Evolutionary conservation across 2,329 filamentous ascomycete species (phyloP).

Genomic region (Blumeria graminis): DNA sequence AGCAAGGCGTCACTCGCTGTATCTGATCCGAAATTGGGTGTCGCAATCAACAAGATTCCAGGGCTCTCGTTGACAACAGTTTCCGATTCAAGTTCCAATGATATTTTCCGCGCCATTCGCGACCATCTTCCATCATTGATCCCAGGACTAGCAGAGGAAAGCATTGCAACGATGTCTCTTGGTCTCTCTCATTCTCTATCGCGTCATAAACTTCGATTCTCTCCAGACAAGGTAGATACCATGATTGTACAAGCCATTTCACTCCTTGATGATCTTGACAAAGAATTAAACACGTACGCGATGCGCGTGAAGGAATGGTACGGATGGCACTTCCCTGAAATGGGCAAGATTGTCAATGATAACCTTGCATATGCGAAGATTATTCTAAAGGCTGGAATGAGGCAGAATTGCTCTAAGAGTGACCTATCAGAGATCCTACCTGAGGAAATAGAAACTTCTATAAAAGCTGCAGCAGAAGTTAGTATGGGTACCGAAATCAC

Average conservation of each 20-base stretch:
- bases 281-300: slow-evolving; percentile 94
- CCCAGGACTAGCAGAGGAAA: slow-evolving; percentile 61
- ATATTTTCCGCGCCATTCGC: slow-evolving; percentile 85
- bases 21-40: slow-evolving; percentile 76
- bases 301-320: slow-evolving; percentile 99
- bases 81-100: slow-evolving; percentile 57
- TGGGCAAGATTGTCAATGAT: slow-evolving; percentile 92
- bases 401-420: slow-evolving; percentile 48
- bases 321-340: slow-evolving; percentile 97
- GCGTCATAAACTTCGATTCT: slow-evolving; percentile 96
- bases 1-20: slow-evolving; percentile 91
- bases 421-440: slow-evolving; percentile 81
- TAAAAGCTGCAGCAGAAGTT: slow-evolving; percentile 87
- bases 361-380: slow-evolving; percentile 84
- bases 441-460: slow-evolving; percentile 75
- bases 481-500: slow-evolving; percentile 98
- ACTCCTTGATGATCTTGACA: slow-evolving; percentile 86
- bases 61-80: slow-evolving; percentile 66
- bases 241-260: slow-evolving; percentile 98
- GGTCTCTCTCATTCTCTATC: slow-evolving; percentile 94
- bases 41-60: slow-evolving; percentile 78
- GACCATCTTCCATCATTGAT: slow-evolving; percentile 77
- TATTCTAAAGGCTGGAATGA: slow-evolving; percentile 72
- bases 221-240: slow-evolving; percentile 91
- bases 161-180: slow-evolving; percentile 81